Evolutionary conservation across 2,329 filamentous ascomycete genomes (phyloP), one percentile per base, ranked within the genome.

Genomic region (Verticillium tricorpus): DNA sequence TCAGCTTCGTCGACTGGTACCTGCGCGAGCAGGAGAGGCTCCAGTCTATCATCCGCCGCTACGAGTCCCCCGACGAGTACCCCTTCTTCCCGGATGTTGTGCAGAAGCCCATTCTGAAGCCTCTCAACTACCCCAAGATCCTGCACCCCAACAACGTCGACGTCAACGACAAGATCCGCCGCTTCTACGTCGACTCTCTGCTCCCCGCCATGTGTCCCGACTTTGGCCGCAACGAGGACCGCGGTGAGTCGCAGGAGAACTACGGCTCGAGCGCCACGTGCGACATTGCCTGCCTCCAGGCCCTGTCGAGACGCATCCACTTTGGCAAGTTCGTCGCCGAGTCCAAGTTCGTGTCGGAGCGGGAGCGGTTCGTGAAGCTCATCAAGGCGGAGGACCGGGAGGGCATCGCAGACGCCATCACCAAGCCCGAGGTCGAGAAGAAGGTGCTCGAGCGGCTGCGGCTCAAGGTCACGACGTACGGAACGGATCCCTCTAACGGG

Each of bases 261-360:
- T 99, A 98, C 78, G 95, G 95, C 17, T 96, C 91, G 6, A 85
- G 93, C 1, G 94, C 93, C 1, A 96, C 92, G 1, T 93, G 90
- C 73, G 95, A 99, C 76, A 95, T 99, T 64, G 84, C 86, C 60
- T 94, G 91, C 70, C 81, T 99, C 66, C 95, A 99, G 80, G 91
- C 95, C 3, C 79, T 99, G 56, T 96, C 92, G 45, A 85, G 94
- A 52, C 84, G 95, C 61, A 95, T 99, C 68, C 95, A 99, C 77
- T 99, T 97, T 78, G 95, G 95, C 68, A 99, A 98, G 79, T 98
- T 98, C 71, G 95, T 99, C 9, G 95, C 95, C 54, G 95, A 99
- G 82, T 89, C 89, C 63, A 99, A 99, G 79, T 99, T 97, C 77
- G 85, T 85, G 69, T 89, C 90, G 56, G 91, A 98, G 68, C 84